Conservation (phyloP, 257 asterid genomes). For the Solanum paucissectum region DNA sequence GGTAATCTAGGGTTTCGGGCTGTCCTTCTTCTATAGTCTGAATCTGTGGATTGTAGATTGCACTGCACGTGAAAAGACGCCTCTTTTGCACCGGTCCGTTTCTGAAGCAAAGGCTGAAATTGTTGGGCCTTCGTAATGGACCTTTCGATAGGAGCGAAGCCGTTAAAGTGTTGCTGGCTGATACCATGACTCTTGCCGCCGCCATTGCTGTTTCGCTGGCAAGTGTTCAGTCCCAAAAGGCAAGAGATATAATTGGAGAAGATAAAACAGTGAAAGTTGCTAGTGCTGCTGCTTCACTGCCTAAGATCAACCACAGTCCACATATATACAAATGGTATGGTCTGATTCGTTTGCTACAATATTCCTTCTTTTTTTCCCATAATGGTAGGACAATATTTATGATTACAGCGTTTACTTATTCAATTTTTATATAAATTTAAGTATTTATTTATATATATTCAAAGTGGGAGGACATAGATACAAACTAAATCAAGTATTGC, state of each 20-base stretch:
- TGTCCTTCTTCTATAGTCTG: slow-evolving; percentile 70
- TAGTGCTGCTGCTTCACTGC: background rate
- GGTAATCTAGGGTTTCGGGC: slow-evolving; percentile 86
- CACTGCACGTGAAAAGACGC: slow-evolving; percentile 62
- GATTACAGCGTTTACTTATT: accelerated
- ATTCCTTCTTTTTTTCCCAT: background rate
- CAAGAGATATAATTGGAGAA: background rate
- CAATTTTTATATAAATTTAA: too few relatives aligned
- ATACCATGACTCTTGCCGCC: slow-evolving; percentile 55
- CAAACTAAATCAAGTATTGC: background rate
- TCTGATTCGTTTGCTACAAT: background rate
- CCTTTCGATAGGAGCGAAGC: slow-evolving; percentile 31
- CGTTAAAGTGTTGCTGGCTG: slow-evolving; percentile 45
- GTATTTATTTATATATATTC: too few relatives aligned
- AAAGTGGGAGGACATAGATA: too few relatives aligned
- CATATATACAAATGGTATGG: background rate
- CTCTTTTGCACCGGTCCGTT: slow-evolving; percentile 24
- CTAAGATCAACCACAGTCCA: background rate
- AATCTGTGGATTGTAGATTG: slow-evolving; percentile 67
- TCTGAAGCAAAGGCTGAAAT: slow-evolving; percentile 21
- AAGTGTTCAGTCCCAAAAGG: background rate
- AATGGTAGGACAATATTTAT: background rate
- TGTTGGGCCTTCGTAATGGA: slow-evolving; percentile 27
- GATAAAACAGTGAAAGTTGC: background rate
- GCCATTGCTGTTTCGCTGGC: slow-evolving; percentile 35